Evolutionary conservation across 2,329 filamentous ascomycete species (phyloP), one percentile per base, ranked within the genome.

Genomic region (Botrytis fragariae): DNA sequence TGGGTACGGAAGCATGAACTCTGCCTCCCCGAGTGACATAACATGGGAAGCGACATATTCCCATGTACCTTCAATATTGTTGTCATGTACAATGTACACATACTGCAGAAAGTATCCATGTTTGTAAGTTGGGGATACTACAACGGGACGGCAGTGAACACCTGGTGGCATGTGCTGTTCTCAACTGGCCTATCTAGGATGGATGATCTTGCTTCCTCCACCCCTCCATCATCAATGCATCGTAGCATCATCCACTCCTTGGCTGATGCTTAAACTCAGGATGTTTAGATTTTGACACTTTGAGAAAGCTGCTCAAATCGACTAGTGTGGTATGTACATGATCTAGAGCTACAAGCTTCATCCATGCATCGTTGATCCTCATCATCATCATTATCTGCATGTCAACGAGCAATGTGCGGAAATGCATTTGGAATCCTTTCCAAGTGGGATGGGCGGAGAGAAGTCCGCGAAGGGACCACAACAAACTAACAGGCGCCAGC

Each of bases 1-100:
- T 77, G 76, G 77, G 76, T 76, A 72, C 79, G 79, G 79, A 79
- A 77, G 78, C 75, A 78, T 44, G 65, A 75, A 35, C 48, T 65
- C 65, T 62, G 73, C 78, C 48, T 78, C 78, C 78, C 79, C 76
- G 74, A 77, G 76, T 76, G 73, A 74, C 42, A 69, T 65, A 72
- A 74, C 72, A 76, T 72, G 75, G 74, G 71, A 72, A 75, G 45
- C 16, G 39, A 72, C 62, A 72, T 59, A 32, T 39, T 68, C 9
- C 48, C 62, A 61, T 60, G 62, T 72, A 60, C 29, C 62, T 68
- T 37, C 25, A 39, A 57, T 57, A n/a, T 32, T 37, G 65, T 57
- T 69, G 48, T 72, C 74, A 75, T 75, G 77, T 75, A 75, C 51
- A 54, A 42, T 60, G 69, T 78, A 74, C 75, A 77, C 75, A 59